A percentile compares a stretch with the other conserved stretches of the same genome.
phyloP scores from a whole-genome alignment of 768 basidiomycete genomes.

The Coprinellus aureogranulatus region DNA sequence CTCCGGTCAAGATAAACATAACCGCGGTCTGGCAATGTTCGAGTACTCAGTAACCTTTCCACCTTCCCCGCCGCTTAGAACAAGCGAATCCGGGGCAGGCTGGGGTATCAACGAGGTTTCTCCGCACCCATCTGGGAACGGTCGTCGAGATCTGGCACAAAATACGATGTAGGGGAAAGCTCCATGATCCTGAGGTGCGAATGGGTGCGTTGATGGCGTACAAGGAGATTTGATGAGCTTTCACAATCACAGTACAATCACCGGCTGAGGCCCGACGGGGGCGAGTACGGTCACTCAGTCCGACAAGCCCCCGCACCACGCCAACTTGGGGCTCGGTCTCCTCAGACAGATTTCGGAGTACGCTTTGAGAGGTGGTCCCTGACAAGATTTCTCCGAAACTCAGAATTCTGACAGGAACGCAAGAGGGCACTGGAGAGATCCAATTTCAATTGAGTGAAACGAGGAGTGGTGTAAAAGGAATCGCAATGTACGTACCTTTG shows the following conservation, averaged over 20 bases:
- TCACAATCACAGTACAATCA: too few species aligned
- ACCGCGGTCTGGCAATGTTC: too few species aligned
- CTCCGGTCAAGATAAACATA: too few species aligned
- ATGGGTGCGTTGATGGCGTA: too few species aligned
- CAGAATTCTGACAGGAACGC: background rate
- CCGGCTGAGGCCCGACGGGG: too few species aligned
- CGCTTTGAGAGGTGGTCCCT: background rate
- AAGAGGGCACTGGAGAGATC: background rate
- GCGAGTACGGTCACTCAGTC: background rate
- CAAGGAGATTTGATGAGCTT: too few species aligned
- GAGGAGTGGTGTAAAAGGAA: too few species aligned
- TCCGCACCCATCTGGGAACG: slow-evolving; percentile 10
- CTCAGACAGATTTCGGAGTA: too few species aligned
- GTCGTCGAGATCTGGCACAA: background rate
- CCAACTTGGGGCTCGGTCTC: background rate
- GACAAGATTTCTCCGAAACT: background rate
- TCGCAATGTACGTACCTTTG: background rate
- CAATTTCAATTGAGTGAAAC: background rate
- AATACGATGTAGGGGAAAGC: background rate
- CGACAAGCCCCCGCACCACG: background rate
- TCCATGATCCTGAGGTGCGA: background rate
- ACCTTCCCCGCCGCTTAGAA: background rate
- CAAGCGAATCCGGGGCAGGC: background rate
- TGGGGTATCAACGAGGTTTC: slow-evolving; percentile 32
- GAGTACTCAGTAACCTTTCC: too few species aligned